Base-by-base conservation (phyloP, 164 flowering plant species). In the Umbilicus rupestris region DNA sequence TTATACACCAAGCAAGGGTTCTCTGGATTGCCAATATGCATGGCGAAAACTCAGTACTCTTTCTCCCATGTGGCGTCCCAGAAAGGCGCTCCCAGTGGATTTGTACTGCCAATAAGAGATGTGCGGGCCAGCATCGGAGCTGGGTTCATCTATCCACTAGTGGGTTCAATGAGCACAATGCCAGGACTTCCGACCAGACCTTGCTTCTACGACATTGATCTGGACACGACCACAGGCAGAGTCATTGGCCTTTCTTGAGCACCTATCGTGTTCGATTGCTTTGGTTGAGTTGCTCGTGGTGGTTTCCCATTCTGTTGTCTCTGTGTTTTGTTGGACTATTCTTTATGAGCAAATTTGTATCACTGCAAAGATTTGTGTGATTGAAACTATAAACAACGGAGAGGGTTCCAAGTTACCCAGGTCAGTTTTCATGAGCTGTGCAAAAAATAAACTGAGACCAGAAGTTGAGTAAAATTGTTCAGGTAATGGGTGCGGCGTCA, bases 151-250 rank as follows among this genome's bases (percentile, higher is more conserved):
- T 89, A 88, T 73, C 97, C 99, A 14, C 70, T 94, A 4, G 95
- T 91, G 26, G 99, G 99, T n/a, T 85, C 96, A 8, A 94, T 91
- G 99, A 88, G 93, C 66, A 94, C 99, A 11, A 94, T 94, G 99
- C 99, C 99, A 1, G 97, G 99, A 19, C 95, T 94, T 70, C 99
- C 83, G 39, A 94, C 99, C 11, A 82, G 99, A 68, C 99, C 99
- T 49, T 94, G 96, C 84, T 94, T 91, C 74, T 94, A 83, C 57
- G 99, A 94, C 49, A 91, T 94, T 55, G 99, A 94, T 72, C 70
- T 94, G 9, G 94, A 91, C 76, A 85, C 89, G 1, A 60, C 84
- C 35, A 87, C 96, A 0, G 97, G 99, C 30, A 86, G 68, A 70
- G 90, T 94, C 37, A 81, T 83, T 57, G 99, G 99, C 73, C 96